Evolutionary conservation across 345 rosid species (phyloP), one percentile per base, ranked within the genome.

Genomic region (Citrus sp.): DNA sequence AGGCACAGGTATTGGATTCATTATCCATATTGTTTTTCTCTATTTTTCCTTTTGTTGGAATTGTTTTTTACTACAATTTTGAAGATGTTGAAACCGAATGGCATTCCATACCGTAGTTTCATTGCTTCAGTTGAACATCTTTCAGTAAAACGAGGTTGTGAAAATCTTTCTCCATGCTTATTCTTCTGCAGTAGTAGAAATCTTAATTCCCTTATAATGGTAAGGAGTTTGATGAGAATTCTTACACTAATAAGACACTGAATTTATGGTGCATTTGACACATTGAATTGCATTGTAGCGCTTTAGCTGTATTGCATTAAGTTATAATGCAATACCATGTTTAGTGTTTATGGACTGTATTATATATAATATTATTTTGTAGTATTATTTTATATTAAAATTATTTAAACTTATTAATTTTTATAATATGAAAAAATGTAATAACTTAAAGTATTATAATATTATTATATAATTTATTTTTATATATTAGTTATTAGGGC

Each of bases 1-100:
- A 37, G 88, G 84, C 67, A 75, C 91, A 85, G 92, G 93, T 91
- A 88, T 74, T 40, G 40, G 22, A 66, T 40, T 67, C 25, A 34
- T 25, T 19, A 14, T 32, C 28, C 34, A 21, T 19, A 49, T 60
- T 38, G 55, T 54, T 13, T 49, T 28, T 18, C 38, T 49, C 42
- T 75, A 21, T 59, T 12, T 75, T 28, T 2, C 21, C 6, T 51
- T 19, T 25, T 60, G 54, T 42, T 2, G 30, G 27, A 64, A 70
- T 9, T 68, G 19, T 70, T 24, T 73, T 42, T 9, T 18, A 22
- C 63, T 65, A 62, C 56, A 30, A 14, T 7, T 60, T 49, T 13
- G n/a, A 64, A 49, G 59, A 12, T 7, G 21, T 58, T 34, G 10
- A 32, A 34, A 21, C 32, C 30, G 21, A 42, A 2, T 21, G 21